A percentile compares a stretch with the other conserved stretches of the same genome.
Conservation (phyloP, 192 early-diverging fungal genomes). For the Entomortierella chlamydospora region DNA sequence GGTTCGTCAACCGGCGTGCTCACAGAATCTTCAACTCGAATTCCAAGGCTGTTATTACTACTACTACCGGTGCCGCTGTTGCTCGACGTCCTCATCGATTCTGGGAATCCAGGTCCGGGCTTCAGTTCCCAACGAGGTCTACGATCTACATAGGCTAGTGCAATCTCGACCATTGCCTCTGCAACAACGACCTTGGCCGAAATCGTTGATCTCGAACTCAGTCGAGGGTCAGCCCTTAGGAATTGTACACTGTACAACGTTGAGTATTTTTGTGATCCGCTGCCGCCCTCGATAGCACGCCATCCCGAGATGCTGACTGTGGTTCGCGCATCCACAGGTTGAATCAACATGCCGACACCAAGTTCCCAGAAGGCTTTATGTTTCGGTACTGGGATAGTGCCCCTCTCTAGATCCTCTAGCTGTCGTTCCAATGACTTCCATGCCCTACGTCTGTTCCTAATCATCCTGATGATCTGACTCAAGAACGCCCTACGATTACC, state of each 20-base stretch:
- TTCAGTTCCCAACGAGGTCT: slow-evolving; percentile 21
- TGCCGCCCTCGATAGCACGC: neutral
- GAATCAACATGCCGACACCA: neutral
- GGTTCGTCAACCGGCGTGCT: slow-evolving; percentile 4
- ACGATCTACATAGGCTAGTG: slow-evolving; percentile 20
- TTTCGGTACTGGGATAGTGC: slow-evolving; percentile 5
- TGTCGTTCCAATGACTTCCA: slow-evolving; percentile 29
- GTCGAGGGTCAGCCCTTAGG: slow-evolving; percentile 11
- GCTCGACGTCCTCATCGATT: slow-evolving; percentile 8
- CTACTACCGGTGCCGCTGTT: neutral
- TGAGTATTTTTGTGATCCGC: neutral
- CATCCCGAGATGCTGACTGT: slow-evolving; percentile 16
- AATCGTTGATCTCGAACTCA: slow-evolving; percentile 7
- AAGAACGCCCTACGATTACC: slow-evolving; percentile 23
- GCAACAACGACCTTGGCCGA: slow-evolving; percentile 22
- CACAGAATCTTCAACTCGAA: neutral
- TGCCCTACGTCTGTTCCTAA: slow-evolving; percentile 25
- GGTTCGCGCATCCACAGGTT: neutral
- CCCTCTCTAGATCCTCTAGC: slow-evolving; percentile 17
- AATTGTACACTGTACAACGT: slow-evolving; percentile 18
- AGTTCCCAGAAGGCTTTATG: neutral
- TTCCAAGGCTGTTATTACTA: neutral
- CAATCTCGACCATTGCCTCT: slow-evolving; percentile 28
- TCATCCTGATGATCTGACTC: slow-evolving; percentile 20
- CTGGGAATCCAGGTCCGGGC: slow-evolving; percentile 28